Percentiles rank a stretch among this genome's conserved stretches.
Evolutionary conservation across 257 asterid genomes (phyloP).

Genomic region (Nicotiana obtusifolia): DNA sequence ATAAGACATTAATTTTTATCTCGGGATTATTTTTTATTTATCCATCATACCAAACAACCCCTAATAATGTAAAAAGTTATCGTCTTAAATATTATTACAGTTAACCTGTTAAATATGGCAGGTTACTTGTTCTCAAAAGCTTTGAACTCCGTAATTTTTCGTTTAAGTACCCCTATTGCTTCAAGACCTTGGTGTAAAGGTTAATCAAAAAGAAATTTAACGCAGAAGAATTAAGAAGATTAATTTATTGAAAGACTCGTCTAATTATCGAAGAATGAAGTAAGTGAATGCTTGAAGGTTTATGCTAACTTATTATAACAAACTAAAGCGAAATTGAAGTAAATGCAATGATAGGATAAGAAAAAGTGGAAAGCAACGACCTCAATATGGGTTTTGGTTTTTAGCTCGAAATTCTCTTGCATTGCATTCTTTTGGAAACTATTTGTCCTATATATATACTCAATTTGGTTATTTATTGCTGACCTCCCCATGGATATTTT

Average conservation of each 20-base stretch:
- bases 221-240: background rate
- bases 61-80: too few species aligned
- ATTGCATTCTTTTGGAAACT: slow-evolving; percentile 3
- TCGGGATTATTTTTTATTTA: too few species aligned
- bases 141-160: background rate
- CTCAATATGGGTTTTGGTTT: slow-evolving; percentile 1
- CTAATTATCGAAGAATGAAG: background rate
- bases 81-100: too few species aligned
- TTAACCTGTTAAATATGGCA: too few species aligned
- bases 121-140: background rate
- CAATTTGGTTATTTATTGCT: background rate
- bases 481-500: background rate
- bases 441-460: background rate
- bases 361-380: background rate
- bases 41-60: too few species aligned
- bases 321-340: background rate
- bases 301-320: background rate
- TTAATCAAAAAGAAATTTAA: too few species aligned
- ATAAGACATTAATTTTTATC: too few species aligned
- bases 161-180: background rate
- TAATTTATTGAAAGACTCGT: too few species aligned
- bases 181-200: too few species aligned
- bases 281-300: background rate
- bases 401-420: background rate
- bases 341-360: slow-evolving; percentile 8